Conservation (phyloP, 1,284 basidiomycete species). For the Phylloboletellus chloephorus region DNA sequence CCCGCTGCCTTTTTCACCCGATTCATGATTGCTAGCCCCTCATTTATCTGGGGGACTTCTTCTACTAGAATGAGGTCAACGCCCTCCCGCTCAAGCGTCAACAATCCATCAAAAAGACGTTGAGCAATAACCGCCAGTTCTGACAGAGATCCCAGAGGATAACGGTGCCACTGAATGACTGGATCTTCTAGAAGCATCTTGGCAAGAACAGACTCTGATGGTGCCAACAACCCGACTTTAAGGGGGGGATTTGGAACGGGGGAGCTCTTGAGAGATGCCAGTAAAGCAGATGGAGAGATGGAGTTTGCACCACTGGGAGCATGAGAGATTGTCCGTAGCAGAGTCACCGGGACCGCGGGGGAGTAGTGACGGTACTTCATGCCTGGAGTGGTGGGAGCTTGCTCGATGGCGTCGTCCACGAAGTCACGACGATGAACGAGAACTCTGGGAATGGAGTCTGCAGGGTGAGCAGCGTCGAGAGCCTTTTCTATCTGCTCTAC, state of each 20-base stretch:
- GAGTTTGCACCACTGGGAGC: slow-evolving; percentile 34
- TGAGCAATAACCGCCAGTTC: slow-evolving; percentile 72
- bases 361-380: slow-evolving; percentile 99
- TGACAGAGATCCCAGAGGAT: slow-evolving; percentile 54
- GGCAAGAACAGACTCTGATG: slow-evolving; percentile 58
- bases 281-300: slow-evolving; percentile 34
- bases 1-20: slow-evolving; percentile 92
- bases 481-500: slow-evolving; percentile 79
- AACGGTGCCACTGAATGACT: slow-evolving; percentile 49
- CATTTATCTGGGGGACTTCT: slow-evolving; percentile 73
- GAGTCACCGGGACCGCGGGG: slow-evolving; percentile 76
- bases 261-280: slow-evolving; percentile 37
- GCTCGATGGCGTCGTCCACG: slow-evolving; percentile 56
- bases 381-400: slow-evolving; percentile 91
- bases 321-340: slow-evolving; percentile 54
- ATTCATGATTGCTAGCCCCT: slow-evolving; percentile 97
- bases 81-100: slow-evolving; percentile 70
- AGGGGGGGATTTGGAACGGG: slow-evolving; percentile 20
- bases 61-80: slow-evolving; percentile 89
- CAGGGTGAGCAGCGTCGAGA: slow-evolving; percentile 42
- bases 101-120: slow-evolving; percentile 83
- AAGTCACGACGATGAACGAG: slow-evolving; percentile 76
- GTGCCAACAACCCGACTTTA: slow-evolving; percentile 66
- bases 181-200: slow-evolving; percentile 33
- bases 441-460: slow-evolving; percentile 44